Evolutionary conservation across 2,329 filamentous ascomycete species (phyloP), one percentile per base, ranked within the genome.

Genomic region (Xylaria arbuscula): DNA sequence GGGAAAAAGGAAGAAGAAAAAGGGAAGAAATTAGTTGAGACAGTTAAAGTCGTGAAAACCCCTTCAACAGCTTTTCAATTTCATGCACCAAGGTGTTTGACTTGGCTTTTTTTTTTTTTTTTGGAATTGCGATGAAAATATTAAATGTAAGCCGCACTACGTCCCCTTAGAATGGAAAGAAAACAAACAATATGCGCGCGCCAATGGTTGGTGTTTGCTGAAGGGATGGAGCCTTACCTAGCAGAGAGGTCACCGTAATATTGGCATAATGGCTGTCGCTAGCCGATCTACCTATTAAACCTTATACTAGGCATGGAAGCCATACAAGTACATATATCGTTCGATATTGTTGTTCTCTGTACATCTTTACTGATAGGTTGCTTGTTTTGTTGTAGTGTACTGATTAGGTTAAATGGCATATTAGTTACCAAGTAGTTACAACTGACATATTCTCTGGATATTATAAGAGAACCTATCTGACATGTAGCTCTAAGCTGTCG

Each of bases 161-260:
- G 34, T 8, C 51, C 32, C 51, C 51, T 34, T 54, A 8, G 15
- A 13, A 6, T 22, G n/a, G 15, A n/a, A n/a, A 28, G 22, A 8
- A 42, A 56, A 5, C 54, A 42, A 42, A 42, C 22, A 56, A 5
- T 2, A 45, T 15, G 15, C 15, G 40, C 17, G 40, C n/a, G 40
- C 40, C 34, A 56, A 13, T 56, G 34, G 36, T 56, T 56, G 34
- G 34, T 28, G 13, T 24, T 56, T 56, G 54, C 19, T 42, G 54
- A 40, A 17, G 34, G 42, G 19, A 56, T 42, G 36, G 36, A 56
- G 19, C 53, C 36, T 36, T 10, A 24, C 2, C 11, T 11, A 42
- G 22, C 13, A 13, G 42, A 22, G n/a, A 19, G 53, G n/a, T 3
- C 38, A 22, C 34, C n/a, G 32, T 13, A 13, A 36, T 55, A 24